Evolutionary conservation across 345 rosid species (phyloP).

Genomic region (Carallia brachiata): DNA sequence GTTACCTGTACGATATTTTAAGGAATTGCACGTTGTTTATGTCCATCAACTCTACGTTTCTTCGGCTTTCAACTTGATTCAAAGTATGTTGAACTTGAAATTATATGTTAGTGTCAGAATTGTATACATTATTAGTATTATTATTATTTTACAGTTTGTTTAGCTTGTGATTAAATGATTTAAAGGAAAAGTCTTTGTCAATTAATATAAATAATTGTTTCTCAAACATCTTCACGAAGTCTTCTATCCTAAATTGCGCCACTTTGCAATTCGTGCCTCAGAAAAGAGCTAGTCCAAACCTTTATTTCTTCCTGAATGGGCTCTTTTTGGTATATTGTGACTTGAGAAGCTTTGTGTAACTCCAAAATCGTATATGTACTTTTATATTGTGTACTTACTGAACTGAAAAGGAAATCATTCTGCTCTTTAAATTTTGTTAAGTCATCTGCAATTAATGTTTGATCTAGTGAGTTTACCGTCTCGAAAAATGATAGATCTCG

Average conservation of each 20-base stretch:
- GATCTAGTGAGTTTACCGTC: neutral
- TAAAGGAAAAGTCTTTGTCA: neutral
- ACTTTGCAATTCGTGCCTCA: neutral
- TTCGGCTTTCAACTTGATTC: slow-evolving; percentile 12
- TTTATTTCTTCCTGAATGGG: slow-evolving; percentile 3
- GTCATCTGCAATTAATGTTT: neutral
- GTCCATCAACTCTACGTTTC: slow-evolving; percentile 4
- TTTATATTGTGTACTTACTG: neutral
- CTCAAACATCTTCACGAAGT: neutral
- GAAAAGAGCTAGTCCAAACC: slow-evolving; percentile 10
- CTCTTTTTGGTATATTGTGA: slow-evolving; percentile 12
- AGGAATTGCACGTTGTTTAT: neutral
- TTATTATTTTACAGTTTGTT: neutral
- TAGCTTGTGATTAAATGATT: neutral
- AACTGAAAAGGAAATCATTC: neutral
- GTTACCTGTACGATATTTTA: slow-evolving; percentile 14
- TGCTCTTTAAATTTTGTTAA: neutral
- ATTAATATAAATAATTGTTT: no score
- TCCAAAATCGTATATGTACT: slow-evolving; percentile 4
- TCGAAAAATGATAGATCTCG: no score
- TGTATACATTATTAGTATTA: neutral
- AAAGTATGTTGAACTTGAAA: slow-evolving; percentile 17
- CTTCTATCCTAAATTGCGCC: neutral
- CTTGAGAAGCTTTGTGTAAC: slow-evolving; percentile 15
- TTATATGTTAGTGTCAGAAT: neutral